Base-by-base conservation (phyloP, 2,329 filamentous ascomycete species). In the Claviceps paspali region DNA sequence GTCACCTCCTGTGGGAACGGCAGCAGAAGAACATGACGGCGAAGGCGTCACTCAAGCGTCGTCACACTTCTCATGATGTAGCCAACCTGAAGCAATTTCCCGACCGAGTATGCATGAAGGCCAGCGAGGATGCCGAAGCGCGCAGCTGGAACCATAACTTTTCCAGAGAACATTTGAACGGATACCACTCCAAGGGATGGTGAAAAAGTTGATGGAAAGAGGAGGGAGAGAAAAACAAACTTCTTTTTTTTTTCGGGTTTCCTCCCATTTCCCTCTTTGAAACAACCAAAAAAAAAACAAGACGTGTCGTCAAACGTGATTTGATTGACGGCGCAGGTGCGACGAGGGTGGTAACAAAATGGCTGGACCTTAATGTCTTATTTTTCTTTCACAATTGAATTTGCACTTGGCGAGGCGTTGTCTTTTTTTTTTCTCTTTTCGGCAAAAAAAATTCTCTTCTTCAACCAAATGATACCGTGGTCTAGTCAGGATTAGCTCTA, bases 1-100 rank as follows among this genome's bases (percentile, higher is more conserved):
- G 86, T 48, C 83, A 95, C 50, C 76, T 98, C 12, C 72, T 96
- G 12, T 93, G 85, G 82, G 91, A 98, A 57, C 80, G 91, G 36
- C 85, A 93, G 53, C 88, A 96, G 54, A 93, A 91, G 70, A 85
- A 84, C 41, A 81, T 82, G 24, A 88, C 85, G 6, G 83, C 79
- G 50, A 87, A 88, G 45, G 85, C 87, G 1, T 83, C 88, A 38
- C 69, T 94, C 40, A 92, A 94, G 67, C 76, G 88, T 44, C 72
- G 85, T 41, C 86, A 95, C 55, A 94, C 87, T 6, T 83, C 88
- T 2, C 82, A 88, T 46, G 87, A 95, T 53, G 77, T 95, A 44
- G 82, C 83, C 43, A 92, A 92, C 57, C 68, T 96, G 30, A 82
- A 80, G 61, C 76, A 91, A 56, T 84, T 81, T 51, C 82, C 84